Evolutionary conservation across 768 basidiomycete genomes (phyloP).

Genomic region (Pleurotus djamor): DNA sequence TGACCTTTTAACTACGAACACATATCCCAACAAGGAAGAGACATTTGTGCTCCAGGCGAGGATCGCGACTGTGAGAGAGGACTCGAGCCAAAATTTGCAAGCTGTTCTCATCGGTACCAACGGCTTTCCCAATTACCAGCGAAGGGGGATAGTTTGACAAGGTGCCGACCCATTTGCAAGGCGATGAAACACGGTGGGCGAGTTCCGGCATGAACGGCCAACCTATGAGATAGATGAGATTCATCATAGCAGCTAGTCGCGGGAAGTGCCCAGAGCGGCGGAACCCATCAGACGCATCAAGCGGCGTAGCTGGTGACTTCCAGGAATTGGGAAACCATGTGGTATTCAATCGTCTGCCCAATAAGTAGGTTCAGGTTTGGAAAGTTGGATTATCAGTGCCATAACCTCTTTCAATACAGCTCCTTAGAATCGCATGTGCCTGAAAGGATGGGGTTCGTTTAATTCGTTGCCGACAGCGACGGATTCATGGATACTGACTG

Average conservation of each 20-base stretch:
- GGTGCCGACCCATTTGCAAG: background rate
- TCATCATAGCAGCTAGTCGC: slow-evolving; percentile 1
- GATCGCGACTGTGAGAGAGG: slow-evolving; percentile 6
- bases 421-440: background rate
- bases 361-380: background rate
- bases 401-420: background rate
- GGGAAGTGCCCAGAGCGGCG: slow-evolving; percentile 2
- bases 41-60: slow-evolving; percentile 4
- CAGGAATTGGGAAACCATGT: background rate
- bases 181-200: slow-evolving; percentile 1
- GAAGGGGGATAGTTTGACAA: slow-evolving; percentile 3
- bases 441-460: background rate
- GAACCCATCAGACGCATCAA: slow-evolving; percentile 1
- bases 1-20: slow-evolving; percentile 2
- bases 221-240: slow-evolving; percentile 2
- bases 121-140: background rate
- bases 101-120: background rate
- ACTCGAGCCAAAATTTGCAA: background rate
- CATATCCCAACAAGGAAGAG: background rate
- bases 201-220: background rate
- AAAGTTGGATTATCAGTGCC: background rate
- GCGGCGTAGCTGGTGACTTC: background rate
- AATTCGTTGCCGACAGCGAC: background rate
- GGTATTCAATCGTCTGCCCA: background rate
- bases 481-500: background rate